phyloP scores from a whole-genome alignment of 306 rosid species.

The Canavalia gladiata region DNA sequence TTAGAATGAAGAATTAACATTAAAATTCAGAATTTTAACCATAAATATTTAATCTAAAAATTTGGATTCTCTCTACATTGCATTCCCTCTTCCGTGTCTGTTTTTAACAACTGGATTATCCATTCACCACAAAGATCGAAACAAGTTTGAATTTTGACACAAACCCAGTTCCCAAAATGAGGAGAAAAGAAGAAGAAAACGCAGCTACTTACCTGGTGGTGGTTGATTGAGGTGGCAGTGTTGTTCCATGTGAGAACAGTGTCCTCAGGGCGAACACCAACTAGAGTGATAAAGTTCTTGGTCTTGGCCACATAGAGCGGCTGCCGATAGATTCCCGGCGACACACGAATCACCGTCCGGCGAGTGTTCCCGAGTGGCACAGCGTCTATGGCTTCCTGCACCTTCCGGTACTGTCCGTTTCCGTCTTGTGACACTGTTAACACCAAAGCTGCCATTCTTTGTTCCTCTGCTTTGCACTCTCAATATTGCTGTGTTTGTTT shows the following conservation, averaged over 20 bases:
- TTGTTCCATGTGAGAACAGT: conserved; percentile 89
- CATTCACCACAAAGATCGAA: too few species aligned
- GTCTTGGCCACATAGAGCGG: conserved; percentile 89
- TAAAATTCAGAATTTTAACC: too few species aligned
- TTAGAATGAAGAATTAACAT: too few species aligned
- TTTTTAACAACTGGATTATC: too few species aligned
- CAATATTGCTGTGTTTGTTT: not conserved
- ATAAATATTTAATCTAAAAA: too few species aligned
- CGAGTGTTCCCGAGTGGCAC: conserved; percentile 79
- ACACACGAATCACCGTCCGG: conserved; percentile 75
- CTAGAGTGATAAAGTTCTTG: conserved; percentile 79
- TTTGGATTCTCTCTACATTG: too few species aligned
- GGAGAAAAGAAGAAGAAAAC: not conserved
- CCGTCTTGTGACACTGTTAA: conserved; percentile 79
- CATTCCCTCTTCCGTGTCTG: too few species aligned
- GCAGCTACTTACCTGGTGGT: conserved; percentile 73
- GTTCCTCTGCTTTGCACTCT: not conserved
- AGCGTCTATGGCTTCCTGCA: conserved; percentile 88
- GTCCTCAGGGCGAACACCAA: conserved; percentile 66
- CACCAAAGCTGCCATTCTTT: conserved; percentile 65
- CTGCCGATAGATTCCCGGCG: conserved; percentile 80
- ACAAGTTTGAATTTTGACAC: conserved; percentile 1
- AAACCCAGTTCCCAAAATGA: conserved; percentile 39
- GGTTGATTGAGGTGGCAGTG: conserved; percentile 77
- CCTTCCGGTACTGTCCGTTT: conserved; percentile 68